Conservation (phyloP, 495 filamentous ascomycete genomes). For the Neurospora pannonica region DNA sequence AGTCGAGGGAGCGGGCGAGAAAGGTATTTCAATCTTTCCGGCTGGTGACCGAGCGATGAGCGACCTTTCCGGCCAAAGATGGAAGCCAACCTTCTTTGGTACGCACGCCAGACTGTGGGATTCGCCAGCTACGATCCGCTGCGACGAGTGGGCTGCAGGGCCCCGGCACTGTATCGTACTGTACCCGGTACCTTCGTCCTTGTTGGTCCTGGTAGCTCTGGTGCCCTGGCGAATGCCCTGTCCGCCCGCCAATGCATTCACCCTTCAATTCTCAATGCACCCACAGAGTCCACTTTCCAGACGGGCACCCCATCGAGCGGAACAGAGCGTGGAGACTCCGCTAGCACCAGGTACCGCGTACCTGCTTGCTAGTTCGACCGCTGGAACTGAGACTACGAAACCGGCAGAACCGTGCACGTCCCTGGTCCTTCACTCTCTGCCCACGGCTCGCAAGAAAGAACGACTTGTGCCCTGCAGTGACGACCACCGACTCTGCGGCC, state of each 20-base stretch:
- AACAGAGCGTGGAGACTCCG: not conserved
- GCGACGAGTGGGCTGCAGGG: not conserved
- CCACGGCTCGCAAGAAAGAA: not conserved
- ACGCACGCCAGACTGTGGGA: not conserved
- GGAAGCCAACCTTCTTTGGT: constrained; percentile 17
- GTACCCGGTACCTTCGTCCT: constrained; percentile 12
- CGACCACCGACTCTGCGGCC: not conserved
- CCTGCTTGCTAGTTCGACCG: not conserved
- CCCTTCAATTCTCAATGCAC: not conserved
- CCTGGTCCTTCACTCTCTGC: not conserved
- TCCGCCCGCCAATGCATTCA: not conserved
- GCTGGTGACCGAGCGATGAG: constrained; percentile 13
- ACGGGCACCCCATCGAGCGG: not conserved
- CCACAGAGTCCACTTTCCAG: not conserved
- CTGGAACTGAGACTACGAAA: not conserved
- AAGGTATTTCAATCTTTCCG: constrained; percentile 26
- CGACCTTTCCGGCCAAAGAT: constrained; percentile 19
- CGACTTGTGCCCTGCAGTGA: not conserved
- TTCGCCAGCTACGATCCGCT: constrained; percentile 7
- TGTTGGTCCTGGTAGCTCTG: constrained; percentile 6
- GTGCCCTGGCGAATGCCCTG: not conserved
- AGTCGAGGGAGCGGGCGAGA: constrained; percentile 12
- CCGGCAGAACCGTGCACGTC: not conserved
- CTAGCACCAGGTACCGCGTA: not conserved
- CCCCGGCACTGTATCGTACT: constrained; percentile 10